These are phyloP conservation scores for Leptographium flavum DNA, from an alignment of 2,329 filamentous ascomycete species.

Conservation along the genomic window DNA sequence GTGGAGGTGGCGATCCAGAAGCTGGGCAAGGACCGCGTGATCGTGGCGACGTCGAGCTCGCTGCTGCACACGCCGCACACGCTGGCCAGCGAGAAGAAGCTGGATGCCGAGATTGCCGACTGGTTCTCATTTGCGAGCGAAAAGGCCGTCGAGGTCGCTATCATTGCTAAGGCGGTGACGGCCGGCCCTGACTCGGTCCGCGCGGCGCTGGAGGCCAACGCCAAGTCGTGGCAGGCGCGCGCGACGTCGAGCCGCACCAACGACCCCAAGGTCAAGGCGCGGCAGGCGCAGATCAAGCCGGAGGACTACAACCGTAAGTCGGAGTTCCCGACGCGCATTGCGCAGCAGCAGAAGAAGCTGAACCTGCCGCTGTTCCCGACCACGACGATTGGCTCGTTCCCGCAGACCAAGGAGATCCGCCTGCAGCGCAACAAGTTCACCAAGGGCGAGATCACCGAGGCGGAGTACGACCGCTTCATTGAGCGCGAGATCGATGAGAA, in stretches of 20 bases:
- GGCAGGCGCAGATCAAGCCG: conserved; percentile 73
- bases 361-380: conserved; percentile 95
- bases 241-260: conserved; percentile 91
- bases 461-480: conserved; percentile 97
- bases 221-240: conserved; percentile 82
- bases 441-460: conserved; percentile 88
- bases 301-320: conserved; percentile 89
- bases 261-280: conserved; percentile 92
- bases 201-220: conserved; percentile 88
- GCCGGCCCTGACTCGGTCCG: conserved; percentile 78
- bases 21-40: conserved; percentile 93
- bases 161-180: conserved; percentile 94
- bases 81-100: conserved; percentile 95
- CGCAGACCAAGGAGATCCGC: conserved; percentile 98
- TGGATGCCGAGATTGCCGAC: conserved; percentile 81
- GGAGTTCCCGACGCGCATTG: conserved; percentile 70
- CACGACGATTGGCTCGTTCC: conserved; percentile 98
- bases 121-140: conserved; percentile 98
- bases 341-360: conserved; percentile 80
- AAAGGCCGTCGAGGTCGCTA: conserved; percentile 80
- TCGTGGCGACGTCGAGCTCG: conserved; percentile 92
- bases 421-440: conserved; percentile 94
- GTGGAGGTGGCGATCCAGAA: conserved; percentile 84
- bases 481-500: conserved; percentile 96
- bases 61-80: conserved; percentile 98